Conservation (phyloP, 2,329 filamentous ascomycete genomes). For the Botrytis porri region DNA sequence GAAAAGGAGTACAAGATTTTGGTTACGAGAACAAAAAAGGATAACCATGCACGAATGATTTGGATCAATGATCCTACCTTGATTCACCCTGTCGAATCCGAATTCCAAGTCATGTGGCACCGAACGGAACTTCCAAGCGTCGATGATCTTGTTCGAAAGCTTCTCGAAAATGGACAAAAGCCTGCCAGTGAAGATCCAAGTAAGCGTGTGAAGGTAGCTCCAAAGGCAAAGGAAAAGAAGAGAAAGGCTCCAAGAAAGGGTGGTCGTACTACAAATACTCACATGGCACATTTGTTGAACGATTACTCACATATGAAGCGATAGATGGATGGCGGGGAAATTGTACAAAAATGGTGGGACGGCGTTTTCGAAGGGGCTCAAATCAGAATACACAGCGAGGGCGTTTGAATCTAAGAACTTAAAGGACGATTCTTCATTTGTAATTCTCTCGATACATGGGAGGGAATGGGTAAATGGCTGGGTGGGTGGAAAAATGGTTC, state of each 20-base stretch:
- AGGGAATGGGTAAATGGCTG: neutral
- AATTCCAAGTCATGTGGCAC: slow-evolving; percentile 82
- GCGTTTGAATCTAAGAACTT: neutral
- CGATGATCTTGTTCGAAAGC: slow-evolving; percentile 42
- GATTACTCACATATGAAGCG: slow-evolving; percentile 37
- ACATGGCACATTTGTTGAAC: slow-evolving; percentile 39
- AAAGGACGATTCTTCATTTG: neutral
- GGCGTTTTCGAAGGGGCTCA: neutral
- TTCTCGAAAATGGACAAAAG: slow-evolving; percentile 41
- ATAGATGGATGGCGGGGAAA: neutral
- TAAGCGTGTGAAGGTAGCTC: slow-evolving; percentile 38
- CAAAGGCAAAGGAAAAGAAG: slow-evolving; percentile 41
- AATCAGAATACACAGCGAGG: neutral
- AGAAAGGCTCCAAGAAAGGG: slow-evolving; percentile 38
- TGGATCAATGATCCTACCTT: slow-evolving; percentile 86
- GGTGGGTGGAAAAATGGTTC: neutral
- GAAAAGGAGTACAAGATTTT: slow-evolving; percentile 77
- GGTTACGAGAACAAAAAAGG: slow-evolving; percentile 88
- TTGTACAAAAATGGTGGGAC: slow-evolving; percentile 6
- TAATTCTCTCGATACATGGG: neutral
- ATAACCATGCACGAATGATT: slow-evolving; percentile 78
- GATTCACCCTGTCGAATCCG: slow-evolving; percentile 70
- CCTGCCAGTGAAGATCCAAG: slow-evolving; percentile 41
- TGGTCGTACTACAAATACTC: slow-evolving; percentile 39
- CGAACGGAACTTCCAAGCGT: slow-evolving; percentile 65